Base-by-base conservation (phyloP, 208 protist genomes). In the Trypanosoma lewisi region DNA sequence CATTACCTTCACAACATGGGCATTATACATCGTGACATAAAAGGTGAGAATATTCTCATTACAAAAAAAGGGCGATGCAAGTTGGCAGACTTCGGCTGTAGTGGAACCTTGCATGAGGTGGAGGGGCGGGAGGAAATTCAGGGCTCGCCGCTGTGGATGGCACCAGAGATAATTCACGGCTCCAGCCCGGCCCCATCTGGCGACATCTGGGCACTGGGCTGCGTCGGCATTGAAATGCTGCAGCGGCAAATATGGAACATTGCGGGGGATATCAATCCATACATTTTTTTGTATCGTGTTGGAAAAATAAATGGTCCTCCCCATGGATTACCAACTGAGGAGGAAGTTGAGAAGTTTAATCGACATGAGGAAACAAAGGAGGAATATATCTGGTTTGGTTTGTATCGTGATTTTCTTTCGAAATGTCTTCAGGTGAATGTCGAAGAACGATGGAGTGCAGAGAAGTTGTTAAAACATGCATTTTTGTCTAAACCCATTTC, bases 21-120 rank as follows among this genome's bases (percentile, higher is more conserved):
- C 19, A 89, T 95, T 67, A 78, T 91, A 11, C 89, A 95, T 49
- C 77, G 75, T 45, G 89, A 95, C 54, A 76, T 95, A 44, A 95
- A 95, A 63, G 77, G 77, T 0, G 85, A 83, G 37, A 93, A 93
- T 62, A 83, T 93, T 19, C 70, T 95, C 7, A 65, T 95, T 9
- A 93, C 77, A 28, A 86, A 90, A 48, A 78, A 80, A 19, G 80
- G 85, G 7, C 52, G 66, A 4, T 77, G 89, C 27, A 93, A 92
- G 55, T 55, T 95, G 45, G 74, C 79, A 2, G 89, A 95, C 70
- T 93, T 95, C 55, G 89, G 85, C 42, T 84, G 83, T 60, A 85
- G 83, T 48, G 70, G 52, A 19, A 52, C 60, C 1, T 23, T 76
- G 2, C 48, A 71, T 17, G 59, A 73, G 47, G 57, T 54, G 2